Percentiles rank a stretch among this genome's conserved stretches.
phyloP scores from a whole-genome alignment of 805 yeast species.

The Ogataea haglerorum region DNA sequence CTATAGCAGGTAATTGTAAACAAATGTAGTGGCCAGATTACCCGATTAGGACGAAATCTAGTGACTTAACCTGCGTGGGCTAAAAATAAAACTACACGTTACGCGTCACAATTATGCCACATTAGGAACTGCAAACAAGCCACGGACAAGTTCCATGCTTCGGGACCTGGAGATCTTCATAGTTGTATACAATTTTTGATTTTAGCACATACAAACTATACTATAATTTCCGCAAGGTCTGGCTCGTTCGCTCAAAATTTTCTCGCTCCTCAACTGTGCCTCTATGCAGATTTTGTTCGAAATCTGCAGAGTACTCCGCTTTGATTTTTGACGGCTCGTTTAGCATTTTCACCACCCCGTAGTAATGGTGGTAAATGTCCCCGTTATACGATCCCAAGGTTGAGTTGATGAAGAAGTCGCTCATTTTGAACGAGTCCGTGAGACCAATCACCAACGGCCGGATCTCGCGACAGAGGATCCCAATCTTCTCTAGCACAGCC shows the following conservation, averaged over 20 bases:
- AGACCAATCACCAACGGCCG: slow-evolving; percentile 72
- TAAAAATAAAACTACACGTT: neutral
- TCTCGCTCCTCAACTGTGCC: slow-evolving; percentile 36
- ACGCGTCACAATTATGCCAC: slow-evolving; percentile 3
- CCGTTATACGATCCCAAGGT: slow-evolving; percentile 81
- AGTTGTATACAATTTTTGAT: neutral
- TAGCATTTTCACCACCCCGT: slow-evolving; percentile 44
- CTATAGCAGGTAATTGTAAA: slow-evolving; percentile 9
- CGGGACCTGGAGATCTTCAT: neutral
- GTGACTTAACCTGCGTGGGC: neutral
- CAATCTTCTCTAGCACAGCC: slow-evolving; percentile 38
- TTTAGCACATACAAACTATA: neutral
- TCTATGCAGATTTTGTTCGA: slow-evolving; percentile 39
- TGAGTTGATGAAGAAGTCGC: slow-evolving; percentile 78
- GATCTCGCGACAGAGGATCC: slow-evolving; percentile 44
- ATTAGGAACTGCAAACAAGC: neutral
- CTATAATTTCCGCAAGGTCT: slow-evolving; percentile 17
- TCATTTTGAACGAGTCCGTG: slow-evolving; percentile 79
- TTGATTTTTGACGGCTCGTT: slow-evolving; percentile 52
- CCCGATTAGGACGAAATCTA: slow-evolving; percentile 5
- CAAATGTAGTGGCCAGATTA: slow-evolving; percentile 6
- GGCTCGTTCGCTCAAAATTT: slow-evolving; percentile 16
- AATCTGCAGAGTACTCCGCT: slow-evolving; percentile 53
- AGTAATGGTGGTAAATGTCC: slow-evolving; percentile 77
- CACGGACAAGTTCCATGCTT: neutral